Conservation (phyloP, 2,329 filamentous ascomycete genomes). For the Tolypocladium capitatum region DNA sequence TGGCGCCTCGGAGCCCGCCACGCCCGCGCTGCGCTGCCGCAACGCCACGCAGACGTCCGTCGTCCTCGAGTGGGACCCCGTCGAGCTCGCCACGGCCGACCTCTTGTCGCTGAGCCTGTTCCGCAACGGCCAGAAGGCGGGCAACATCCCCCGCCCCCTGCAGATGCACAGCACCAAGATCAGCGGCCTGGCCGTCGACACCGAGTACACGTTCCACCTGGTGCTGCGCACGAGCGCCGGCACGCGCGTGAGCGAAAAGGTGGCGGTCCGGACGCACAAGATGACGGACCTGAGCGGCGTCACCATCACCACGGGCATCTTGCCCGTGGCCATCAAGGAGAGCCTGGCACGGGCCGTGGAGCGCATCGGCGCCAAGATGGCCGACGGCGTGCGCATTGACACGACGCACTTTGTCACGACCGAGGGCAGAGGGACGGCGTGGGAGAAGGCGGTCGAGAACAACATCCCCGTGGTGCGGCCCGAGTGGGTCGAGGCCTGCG, state of each 20-base stretch:
- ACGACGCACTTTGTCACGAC: slow-evolving; percentile 98
- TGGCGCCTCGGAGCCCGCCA: slow-evolving; percentile 61
- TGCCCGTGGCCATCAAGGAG: slow-evolving; percentile 62
- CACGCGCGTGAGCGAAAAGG: slow-evolving; percentile 69
- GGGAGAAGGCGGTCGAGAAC: slow-evolving; percentile 96
- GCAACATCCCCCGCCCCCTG: slow-evolving; percentile 76
- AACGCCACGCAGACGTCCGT: slow-evolving; percentile 98
- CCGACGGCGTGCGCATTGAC: slow-evolving; percentile 84
- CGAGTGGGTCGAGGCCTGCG: slow-evolving; percentile 96
- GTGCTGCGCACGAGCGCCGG: slow-evolving; percentile 84
- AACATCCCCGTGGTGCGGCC: slow-evolving; percentile 95
- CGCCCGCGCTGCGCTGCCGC: slow-evolving; percentile 75
- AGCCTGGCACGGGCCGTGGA: slow-evolving; percentile 63
- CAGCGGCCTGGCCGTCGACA: slow-evolving; percentile 88
- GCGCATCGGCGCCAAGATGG: slow-evolving; percentile 82
- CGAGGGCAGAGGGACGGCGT: slow-evolving; percentile 74
- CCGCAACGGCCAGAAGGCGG: slow-evolving; percentile 92
- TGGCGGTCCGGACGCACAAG: slow-evolving; percentile 85
- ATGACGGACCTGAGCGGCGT: slow-evolving; percentile 96
- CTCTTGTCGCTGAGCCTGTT: slow-evolving; percentile 82
- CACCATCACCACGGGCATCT: slow-evolving; percentile 80
- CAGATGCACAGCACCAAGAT: slow-evolving; percentile 95
- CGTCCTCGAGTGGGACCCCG: slow-evolving; percentile 94
- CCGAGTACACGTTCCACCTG: slow-evolving; percentile 88
- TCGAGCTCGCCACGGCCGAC: slow-evolving; percentile 83